phyloP scores from a whole-genome alignment of 2,329 filamentous ascomycete genomes.

The Dothiorella sarmentorum region DNA sequence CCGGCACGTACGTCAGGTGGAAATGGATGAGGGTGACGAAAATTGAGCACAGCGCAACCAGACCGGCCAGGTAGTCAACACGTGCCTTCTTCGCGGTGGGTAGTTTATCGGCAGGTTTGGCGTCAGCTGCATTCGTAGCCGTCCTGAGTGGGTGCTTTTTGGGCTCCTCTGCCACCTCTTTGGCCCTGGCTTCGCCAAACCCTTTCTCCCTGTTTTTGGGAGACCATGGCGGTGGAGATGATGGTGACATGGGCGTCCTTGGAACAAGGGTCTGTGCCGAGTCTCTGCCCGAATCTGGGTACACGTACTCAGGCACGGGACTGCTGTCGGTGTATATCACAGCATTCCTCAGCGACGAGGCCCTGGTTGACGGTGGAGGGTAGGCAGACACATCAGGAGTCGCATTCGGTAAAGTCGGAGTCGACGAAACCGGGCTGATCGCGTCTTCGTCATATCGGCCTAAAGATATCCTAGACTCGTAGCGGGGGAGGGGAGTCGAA shows the following conservation, averaged over 20 bases:
- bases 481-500: conserved; percentile 18
- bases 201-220: conserved; percentile 15
- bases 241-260: background rate
- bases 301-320: conserved; percentile 3
- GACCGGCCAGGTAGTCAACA: conserved; percentile 47
- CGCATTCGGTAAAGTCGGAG: conserved; percentile 9
- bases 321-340: conserved; percentile 6
- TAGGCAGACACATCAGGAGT: background rate
- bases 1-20: conserved; percentile 43
- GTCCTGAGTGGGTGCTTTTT: conserved; percentile 10
- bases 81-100: conserved; percentile 27
- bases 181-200: conserved; percentile 1
- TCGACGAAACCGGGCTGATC: conserved; percentile 13
- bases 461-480: conserved; percentile 11
- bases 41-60: conserved; percentile 44
- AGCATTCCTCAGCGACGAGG: conserved; percentile 12
- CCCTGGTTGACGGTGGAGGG: conserved; percentile 1
- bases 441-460: conserved; percentile 13
- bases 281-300: conserved; percentile 8
- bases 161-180: conserved; percentile 6
- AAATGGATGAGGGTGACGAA: conserved; percentile 47
- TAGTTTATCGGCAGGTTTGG: background rate
- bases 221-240: background rate
- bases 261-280: conserved; percentile 15
- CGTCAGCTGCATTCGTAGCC: background rate